Base-by-base conservation (phyloP, 495 filamentous ascomycete genomes). In the Daldinia concentrica region DNA sequence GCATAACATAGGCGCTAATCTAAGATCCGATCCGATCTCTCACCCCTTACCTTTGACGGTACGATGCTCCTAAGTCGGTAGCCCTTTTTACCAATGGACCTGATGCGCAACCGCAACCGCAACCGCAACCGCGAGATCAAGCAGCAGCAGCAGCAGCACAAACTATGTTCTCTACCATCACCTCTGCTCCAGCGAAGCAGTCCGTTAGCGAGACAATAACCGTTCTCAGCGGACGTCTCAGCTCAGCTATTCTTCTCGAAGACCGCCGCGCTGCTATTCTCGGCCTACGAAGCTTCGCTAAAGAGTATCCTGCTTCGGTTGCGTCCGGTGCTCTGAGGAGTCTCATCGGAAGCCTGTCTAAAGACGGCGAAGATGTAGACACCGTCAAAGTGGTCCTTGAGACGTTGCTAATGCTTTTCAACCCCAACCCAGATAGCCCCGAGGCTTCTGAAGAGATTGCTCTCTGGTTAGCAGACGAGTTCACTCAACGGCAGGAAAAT, bases 401-500 rank as follows among this genome's bases (percentile, higher is more conserved):
- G 86, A 98, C 95, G 55, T 82, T 99, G 74, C 83, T 98, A 80
- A 93, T 93, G 90, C 88, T 99, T 43, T 98, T 98, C 81, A 86
- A 74, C 66, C 85, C 85, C 19, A 85, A 87, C 70, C 79, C 82
- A 56, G 80, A 82, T 63, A 88, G 86, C 69, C 93, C 94, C 57
- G 95, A 99, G 86, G 94, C 95, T 45, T 97, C 94, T 14, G 96
- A 98, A 64, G 95, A 99, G 78, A 96, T 99, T 76, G 92, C 93
- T 29, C 87, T 98, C 6, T 98, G 95, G 94, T 86, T 99, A 61
- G 95, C 95, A 54, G 95, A 99, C 81, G 94, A 98, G 78, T 99
- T 99, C 74, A 98, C 96, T 32, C 93, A 97, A 86, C 92, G 94
- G 71, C 95, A 98, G 90, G 95, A 98, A 80, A 98, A 99, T 80